These are phyloP conservation scores for Thalassia testudinum DNA, from an alignment of 116 monocot genomes.

Conservation along the genomic window DNA sequence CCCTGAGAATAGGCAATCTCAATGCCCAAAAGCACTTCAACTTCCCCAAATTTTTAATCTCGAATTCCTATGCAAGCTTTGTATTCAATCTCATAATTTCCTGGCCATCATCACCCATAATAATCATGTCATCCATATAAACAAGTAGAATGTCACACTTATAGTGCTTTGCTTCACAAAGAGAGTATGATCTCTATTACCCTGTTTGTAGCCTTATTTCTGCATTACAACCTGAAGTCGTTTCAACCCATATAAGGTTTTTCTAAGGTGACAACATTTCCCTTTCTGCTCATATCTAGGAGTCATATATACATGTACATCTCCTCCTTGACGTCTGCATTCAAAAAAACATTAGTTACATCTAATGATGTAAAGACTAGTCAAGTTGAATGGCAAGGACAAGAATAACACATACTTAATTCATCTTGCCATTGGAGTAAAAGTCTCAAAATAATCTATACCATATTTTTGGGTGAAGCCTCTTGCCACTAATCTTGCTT, in stretches of 20 bases:
- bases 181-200: background rate
- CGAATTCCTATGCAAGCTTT: too few relatives aligned
- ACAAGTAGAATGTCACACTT: background rate
- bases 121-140: background rate
- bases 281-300: background rate
- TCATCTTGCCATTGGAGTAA: background rate
- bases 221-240: too few relatives aligned
- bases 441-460: background rate
- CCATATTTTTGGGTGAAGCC: background rate
- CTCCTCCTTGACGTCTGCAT: background rate
- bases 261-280: too few relatives aligned
- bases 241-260: too few relatives aligned
- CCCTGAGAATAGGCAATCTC: too few relatives aligned
- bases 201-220: background rate
- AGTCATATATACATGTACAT: background rate
- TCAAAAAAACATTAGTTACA: background rate
- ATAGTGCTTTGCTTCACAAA: background rate
- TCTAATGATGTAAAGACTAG: background rate
- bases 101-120: background rate
- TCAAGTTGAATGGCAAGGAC: background rate
- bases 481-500: background rate
- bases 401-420: background rate
- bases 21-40: too few relatives aligned
- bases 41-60: too few relatives aligned
- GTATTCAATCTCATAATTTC: too few relatives aligned